Evolutionary conservation across 2,329 filamentous ascomycete species (phyloP), one percentile per base, ranked within the genome.

Genomic region (Aspergillus latus): DNA sequence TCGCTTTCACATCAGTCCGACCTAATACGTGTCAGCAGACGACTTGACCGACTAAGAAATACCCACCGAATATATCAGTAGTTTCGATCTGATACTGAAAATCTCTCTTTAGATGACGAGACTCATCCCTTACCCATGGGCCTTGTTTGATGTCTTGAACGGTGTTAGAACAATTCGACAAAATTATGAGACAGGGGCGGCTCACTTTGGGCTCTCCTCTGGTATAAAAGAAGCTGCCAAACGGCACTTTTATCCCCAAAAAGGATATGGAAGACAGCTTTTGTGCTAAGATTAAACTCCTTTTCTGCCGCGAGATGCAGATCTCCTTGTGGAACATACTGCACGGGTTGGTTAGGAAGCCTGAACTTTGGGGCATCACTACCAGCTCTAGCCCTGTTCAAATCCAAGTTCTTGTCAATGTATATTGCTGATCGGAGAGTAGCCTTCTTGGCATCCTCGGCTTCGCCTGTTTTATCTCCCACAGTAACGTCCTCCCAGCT

Each of bases 221-320:
- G 91, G 69, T 90, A 88, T 70, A 97, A 93, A 30, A 97, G 80
- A 67, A 93, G 86, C 65, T 94, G 91, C 75, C 97, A 99, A 39
- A 97, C 87, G 34, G 92, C 90, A 70, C 90, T 96, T 76, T 93
- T 96, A 73, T 99, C 94, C 37, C 94, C 94, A 73, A 97, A 99
- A 50, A 99, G 82, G 13, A 97, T 90, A 68, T 97, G 93, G 72
- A 97, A 99, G 56, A 96, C 86, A 0, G 90, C 91, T 73, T 99
- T 97, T 46, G 94, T 88, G 60, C 90, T 95, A 59, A 97, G 87
- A 63, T 95, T 89, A 71, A 96, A 96, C 62, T 91, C 84, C 59
- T 89, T 85, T 71, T 96, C 90, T 1, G 89, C 84, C 6, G 88
- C 87, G 62, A 88, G 82, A 61, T 84, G 81, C 51, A 87, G 84